phyloP scores from a whole-genome alignment of 805 yeast genomes.

The Wickerhamiella qilinensis region DNA sequence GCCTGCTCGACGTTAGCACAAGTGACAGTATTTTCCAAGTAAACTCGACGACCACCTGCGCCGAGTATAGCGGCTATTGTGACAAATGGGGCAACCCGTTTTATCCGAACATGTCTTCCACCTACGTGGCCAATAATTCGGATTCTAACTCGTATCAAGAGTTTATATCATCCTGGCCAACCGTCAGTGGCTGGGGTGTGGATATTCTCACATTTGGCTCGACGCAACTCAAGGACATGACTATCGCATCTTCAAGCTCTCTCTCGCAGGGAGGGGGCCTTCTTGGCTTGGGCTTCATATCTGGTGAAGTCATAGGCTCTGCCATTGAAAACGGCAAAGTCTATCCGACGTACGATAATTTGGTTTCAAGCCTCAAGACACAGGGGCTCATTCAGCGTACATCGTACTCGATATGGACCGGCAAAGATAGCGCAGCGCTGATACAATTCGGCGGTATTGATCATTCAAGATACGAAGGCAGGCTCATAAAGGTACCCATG shows the following conservation, averaged over 20 bases:
- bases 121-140: not conserved
- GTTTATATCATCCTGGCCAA: too few species aligned
- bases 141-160: too few species aligned
- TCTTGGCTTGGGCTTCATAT: slow-evolving; percentile 6
- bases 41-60: not conserved
- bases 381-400: not conserved
- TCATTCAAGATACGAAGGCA: slow-evolving; percentile 30
- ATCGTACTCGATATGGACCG: slow-evolving; percentile 4
- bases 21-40: not conserved
- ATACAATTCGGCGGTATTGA: slow-evolving; percentile 36
- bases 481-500: slow-evolving; percentile 14
- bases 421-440: not conserved
- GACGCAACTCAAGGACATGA: too few species aligned
- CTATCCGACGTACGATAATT: slow-evolving; percentile 4
- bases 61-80: not conserved
- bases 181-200: too few species aligned
- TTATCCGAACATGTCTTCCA: not conserved
- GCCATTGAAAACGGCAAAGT: slow-evolving; percentile 5
- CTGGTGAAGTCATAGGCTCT: slow-evolving; percentile 6
- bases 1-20: not conserved
- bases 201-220: too few species aligned
- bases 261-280: not conserved
- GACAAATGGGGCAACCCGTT: not conserved
- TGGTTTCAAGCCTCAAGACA: not conserved
- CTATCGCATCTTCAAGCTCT: not conserved